A percentile compares a stretch with the other conserved stretches of the same genome.
Conservation (phyloP, 169 alveolate species). For the Theileria orientalis region DNA sequence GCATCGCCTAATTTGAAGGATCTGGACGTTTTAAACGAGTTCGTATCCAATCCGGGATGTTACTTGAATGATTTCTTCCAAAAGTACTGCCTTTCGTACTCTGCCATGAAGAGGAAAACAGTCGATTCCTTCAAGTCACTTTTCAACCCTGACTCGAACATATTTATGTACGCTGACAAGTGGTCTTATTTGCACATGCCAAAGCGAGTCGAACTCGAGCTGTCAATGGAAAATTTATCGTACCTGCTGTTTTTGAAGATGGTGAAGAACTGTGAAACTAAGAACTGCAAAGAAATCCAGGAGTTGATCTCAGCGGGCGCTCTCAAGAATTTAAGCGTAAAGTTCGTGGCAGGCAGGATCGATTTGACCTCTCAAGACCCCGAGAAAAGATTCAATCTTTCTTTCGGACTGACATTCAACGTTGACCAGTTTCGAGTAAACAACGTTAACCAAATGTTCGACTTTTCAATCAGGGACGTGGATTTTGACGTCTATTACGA, state of each 20-base stretch:
- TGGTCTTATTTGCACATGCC: constrained; percentile 37
- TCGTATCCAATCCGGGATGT: constrained; percentile 18
- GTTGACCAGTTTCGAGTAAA: constrained; percentile 2
- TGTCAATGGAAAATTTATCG: constrained; percentile 13
- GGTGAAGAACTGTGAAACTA: constrained; percentile 1
- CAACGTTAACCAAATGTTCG: neutral
- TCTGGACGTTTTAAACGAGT: neutral
- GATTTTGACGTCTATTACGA: constrained; percentile 1
- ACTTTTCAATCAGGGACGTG: neutral
- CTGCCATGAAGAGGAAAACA: constrained; percentile 18
- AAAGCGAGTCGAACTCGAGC: constrained; percentile 29
- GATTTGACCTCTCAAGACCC: neutral
- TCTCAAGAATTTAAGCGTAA: constrained; percentile 7
- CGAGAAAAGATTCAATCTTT: neutral
- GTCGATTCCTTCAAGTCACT: neutral
- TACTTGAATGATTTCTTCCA: constrained; percentile 28
- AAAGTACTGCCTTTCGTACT: constrained; percentile 29
- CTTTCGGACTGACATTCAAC: constrained; percentile 6
- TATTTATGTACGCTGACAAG: neutral
- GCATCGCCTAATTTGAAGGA: neutral
- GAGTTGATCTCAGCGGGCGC: neutral
- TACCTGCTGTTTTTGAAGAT: constrained; percentile 2
- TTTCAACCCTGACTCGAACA: neutral
- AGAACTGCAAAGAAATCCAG: neutral
- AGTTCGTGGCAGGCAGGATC: constrained; percentile 1